Conservation (phyloP, 768 basidiomycete genomes). For the Saitozyma sp. region DNA sequence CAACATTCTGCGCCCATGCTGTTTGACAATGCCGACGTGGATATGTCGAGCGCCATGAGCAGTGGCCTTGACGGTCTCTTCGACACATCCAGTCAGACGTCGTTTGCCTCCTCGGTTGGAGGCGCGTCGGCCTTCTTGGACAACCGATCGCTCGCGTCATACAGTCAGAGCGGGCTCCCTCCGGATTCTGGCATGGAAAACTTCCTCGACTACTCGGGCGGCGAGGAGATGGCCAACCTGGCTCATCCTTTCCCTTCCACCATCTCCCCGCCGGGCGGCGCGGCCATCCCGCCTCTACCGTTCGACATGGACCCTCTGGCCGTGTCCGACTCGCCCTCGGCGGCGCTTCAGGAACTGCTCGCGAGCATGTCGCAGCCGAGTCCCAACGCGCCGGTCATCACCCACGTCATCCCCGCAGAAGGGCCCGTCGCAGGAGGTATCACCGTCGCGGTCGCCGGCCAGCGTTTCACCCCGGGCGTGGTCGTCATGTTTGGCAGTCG, state of each 20-base stretch:
- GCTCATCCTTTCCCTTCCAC: background rate
- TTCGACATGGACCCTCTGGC: conserved; percentile 10
- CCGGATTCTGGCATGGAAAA: conserved; percentile 35
- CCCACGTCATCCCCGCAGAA: conserved; percentile 56
- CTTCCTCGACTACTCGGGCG: conserved; percentile 44
- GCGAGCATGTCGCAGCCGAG: conserved; percentile 20
- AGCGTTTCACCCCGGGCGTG: conserved; percentile 65
- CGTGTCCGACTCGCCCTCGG: background rate
- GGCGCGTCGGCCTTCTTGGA: conserved; percentile 27
- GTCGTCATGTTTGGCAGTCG: conserved; percentile 85
- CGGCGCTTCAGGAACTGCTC: conserved; percentile 6
- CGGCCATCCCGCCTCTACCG: conserved; percentile 3
- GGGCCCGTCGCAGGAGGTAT: conserved; percentile 88
- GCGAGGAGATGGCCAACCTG: conserved; percentile 25
- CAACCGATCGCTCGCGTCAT: conserved; percentile 27
- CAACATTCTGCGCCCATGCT: conserved; percentile 13
- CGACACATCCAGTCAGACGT: conserved; percentile 25
- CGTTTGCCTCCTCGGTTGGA: conserved; percentile 27
- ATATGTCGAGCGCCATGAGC: conserved; percentile 31
- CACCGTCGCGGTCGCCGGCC: conserved; percentile 89
- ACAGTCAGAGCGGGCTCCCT: conserved; percentile 35
- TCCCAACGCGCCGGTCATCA: conserved; percentile 58
- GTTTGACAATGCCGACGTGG: conserved; percentile 24
- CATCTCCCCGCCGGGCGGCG: conserved; percentile 10
- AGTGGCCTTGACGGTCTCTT: conserved; percentile 33